Conservation (phyloP, 2,329 filamentous ascomycete genomes). For the Paecilomyces formosus region DNA sequence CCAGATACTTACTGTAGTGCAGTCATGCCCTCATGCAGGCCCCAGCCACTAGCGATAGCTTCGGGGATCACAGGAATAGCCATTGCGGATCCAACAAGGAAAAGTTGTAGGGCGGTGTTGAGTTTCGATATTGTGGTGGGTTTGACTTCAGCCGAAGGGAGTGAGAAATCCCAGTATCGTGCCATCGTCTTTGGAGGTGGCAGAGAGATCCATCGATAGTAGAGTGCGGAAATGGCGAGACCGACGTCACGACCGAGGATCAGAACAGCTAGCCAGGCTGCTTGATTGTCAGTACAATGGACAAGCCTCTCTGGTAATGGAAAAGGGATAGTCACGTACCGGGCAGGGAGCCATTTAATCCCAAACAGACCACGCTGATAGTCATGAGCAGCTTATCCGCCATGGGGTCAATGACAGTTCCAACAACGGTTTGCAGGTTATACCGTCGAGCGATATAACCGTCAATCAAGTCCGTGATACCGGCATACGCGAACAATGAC, state of each 20-base stretch:
- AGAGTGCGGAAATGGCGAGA: constrained; percentile 78
- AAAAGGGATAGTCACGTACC: constrained; percentile 42
- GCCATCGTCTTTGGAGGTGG: constrained; percentile 87
- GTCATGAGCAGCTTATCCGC: constrained; percentile 97
- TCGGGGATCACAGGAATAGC: constrained; percentile 64
- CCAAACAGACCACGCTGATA: constrained; percentile 75
- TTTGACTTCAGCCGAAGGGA: constrained; percentile 50
- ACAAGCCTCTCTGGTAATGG: not conserved
- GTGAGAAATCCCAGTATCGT: constrained; percentile 94
- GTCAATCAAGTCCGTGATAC: constrained; percentile 84
- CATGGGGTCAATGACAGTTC: constrained; percentile 92
- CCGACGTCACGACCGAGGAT: constrained; percentile 85
- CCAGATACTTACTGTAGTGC: constrained; percentile 35
- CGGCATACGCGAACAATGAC: constrained; percentile 84
- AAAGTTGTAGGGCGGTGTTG: constrained; percentile 88
- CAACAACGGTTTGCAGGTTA: constrained; percentile 86
- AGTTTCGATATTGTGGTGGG: constrained; percentile 48
- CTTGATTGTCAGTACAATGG: not conserved
- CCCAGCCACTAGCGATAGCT: constrained; percentile 47
- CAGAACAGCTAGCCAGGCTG: constrained; percentile 79
- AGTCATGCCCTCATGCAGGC: constrained; percentile 55
- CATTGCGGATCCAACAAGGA: constrained; percentile 77
- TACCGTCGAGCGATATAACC: constrained; percentile 87
- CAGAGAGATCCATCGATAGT: constrained; percentile 91
- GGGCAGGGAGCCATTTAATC: constrained; percentile 73